Conservation (phyloP, 2,329 filamentous ascomycete genomes). For the Beauveria sp. region DNA sequence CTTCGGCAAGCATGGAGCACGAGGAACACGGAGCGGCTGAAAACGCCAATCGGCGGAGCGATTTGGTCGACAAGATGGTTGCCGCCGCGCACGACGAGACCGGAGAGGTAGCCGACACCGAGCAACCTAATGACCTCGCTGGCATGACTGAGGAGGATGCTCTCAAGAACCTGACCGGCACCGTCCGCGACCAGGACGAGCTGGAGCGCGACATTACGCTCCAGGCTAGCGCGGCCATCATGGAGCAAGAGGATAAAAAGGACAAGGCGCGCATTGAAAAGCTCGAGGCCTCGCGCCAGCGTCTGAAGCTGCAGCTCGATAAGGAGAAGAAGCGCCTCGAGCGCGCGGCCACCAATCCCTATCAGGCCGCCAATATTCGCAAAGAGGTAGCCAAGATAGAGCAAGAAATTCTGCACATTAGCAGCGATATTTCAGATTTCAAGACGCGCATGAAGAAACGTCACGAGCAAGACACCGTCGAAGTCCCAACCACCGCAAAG, state of each 20-base stretch:
- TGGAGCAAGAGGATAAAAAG: conserved; percentile 55
- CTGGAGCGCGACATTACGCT: conserved; percentile 76
- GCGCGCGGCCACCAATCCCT: conserved; percentile 35
- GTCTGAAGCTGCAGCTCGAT: conserved; percentile 58
- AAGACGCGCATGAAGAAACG: conserved; percentile 72
- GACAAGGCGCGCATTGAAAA: conserved; percentile 57
- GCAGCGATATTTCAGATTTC: conserved; percentile 72
- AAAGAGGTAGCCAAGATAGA: conserved; percentile 61
- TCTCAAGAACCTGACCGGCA: conserved; percentile 55
- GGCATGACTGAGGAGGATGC: conserved; percentile 50
- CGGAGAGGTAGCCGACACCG: conserved; percentile 1
- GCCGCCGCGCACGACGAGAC: conserved; percentile 21
- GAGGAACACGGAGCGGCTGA: conserved; percentile 17
- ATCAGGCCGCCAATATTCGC: conserved; percentile 50
- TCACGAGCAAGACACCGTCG: conserved; percentile 44
- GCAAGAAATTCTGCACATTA: conserved; percentile 54
- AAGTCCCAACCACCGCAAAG: conserved; percentile 35
- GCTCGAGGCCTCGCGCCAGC: conserved; percentile 44
- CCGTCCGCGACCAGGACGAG: conserved; percentile 80
- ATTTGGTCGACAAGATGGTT: conserved; percentile 23
- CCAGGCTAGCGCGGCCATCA: conserved; percentile 51
- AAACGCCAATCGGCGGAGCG: conserved; percentile 18
- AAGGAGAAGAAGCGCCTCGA: conserved; percentile 42
- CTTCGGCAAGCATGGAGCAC: conserved; percentile 18
- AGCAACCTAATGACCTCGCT: conserved; percentile 14